Evolutionary conservation across 345 rosid species (phyloP).

Genomic region (Gossypium raimondii): DNA sequence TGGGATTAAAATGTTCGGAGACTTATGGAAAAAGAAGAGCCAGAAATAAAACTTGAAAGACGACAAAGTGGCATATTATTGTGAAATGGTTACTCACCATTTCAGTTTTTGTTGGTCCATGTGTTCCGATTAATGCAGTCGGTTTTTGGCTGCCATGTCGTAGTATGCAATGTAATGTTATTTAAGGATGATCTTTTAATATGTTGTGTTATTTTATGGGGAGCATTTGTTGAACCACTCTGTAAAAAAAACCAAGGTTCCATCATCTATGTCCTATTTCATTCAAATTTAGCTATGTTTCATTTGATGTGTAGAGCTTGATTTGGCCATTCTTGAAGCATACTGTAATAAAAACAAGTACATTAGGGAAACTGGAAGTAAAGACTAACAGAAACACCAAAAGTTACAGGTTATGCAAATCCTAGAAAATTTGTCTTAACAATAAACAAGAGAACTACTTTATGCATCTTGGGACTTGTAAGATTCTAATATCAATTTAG

Average conservation of each 20-base stretch:
- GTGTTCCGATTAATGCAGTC: neutral
- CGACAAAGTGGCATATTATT: neutral
- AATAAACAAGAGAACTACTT: neutral
- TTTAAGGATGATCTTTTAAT: constrained; percentile 5
- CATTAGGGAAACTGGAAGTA: too few relatives aligned
- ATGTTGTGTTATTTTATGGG: neutral
- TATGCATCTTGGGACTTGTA: neutral
- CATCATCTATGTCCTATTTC: neutral
- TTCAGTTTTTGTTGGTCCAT: constrained; percentile 21
- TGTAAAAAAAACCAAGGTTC: neutral
- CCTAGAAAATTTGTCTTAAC: neutral
- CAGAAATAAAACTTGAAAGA: constrained; percentile 40
- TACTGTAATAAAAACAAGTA: too few relatives aligned
- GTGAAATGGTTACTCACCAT: constrained; percentile 37
- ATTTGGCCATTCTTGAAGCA: too few relatives aligned
- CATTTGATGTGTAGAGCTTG: neutral
- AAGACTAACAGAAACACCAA: too few relatives aligned
- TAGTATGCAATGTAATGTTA: constrained; percentile 2
- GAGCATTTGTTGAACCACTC: neutral
- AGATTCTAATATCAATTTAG: constrained; percentile 19
- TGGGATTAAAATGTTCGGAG: constrained; percentile 79
- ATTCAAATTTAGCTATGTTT: neutral
- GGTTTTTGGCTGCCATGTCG: neutral
- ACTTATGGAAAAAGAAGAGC: constrained; percentile 77
- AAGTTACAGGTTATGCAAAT: too few relatives aligned